Conservation (phyloP, 1,284 basidiomycete genomes). For the Baeospora myosura region DNA sequence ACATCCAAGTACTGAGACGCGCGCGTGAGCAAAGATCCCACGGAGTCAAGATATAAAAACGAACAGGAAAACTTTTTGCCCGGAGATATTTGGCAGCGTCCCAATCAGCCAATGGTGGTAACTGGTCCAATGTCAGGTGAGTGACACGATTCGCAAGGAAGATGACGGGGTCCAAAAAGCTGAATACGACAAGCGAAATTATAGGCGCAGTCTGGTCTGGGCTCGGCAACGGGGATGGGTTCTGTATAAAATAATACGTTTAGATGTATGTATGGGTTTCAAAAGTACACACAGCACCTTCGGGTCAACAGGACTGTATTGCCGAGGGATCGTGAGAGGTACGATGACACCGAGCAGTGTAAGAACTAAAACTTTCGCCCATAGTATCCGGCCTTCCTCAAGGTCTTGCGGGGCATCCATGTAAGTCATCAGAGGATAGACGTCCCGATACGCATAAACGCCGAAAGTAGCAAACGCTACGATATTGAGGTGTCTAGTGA, state of each 20-base stretch:
- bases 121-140: slow-evolving; percentile 24
- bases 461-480: neutral
- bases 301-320: slow-evolving; percentile 26
- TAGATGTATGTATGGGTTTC: neutral
- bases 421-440: slow-evolving; percentile 6
- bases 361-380: slow-evolving; percentile 20
- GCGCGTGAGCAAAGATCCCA: slow-evolving; percentile 53
- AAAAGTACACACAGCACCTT: slow-evolving; percentile 18
- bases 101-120: slow-evolving; percentile 42
- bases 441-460: slow-evolving; percentile 6
- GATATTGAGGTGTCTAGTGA: slow-evolving; percentile 3
- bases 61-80: slow-evolving; percentile 15
- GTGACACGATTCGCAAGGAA: slow-evolving; percentile 20
- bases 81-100: slow-evolving; percentile 24
- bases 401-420: slow-evolving; percentile 9
- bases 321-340: slow-evolving; percentile 24
- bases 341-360: slow-evolving; percentile 19
- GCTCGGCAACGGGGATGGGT: slow-evolving; percentile 31
- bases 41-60: slow-evolving; percentile 38
- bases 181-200: slow-evolving; percentile 41
- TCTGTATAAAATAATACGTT: slow-evolving; percentile 19
- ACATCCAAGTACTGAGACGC: slow-evolving; percentile 32
- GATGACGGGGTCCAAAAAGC: slow-evolving; percentile 41
- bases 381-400: slow-evolving; percentile 16
- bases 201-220: slow-evolving; percentile 53